These are phyloP conservation scores for Piloderma croceum DNA, from an alignment of 768 basidiomycete genomes.

Conservation along the genomic window DNA sequence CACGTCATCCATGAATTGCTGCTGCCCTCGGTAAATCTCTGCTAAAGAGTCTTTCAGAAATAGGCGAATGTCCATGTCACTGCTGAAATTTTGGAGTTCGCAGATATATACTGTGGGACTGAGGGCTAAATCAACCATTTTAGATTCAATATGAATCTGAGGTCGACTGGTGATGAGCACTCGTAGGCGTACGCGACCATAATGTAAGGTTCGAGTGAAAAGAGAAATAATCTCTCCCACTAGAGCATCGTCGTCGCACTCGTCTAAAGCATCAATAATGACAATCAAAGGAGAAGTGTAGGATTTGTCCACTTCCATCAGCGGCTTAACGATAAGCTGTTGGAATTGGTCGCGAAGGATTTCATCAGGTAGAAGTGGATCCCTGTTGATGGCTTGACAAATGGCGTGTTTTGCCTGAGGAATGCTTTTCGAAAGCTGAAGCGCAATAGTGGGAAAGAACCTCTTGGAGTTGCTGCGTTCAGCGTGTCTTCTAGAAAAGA, in stretches of 20 bases:
- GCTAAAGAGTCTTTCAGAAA: conserved; percentile 17
- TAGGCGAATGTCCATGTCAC: conserved; percentile 17
- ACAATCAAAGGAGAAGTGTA: conserved; percentile 14
- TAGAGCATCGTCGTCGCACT: conserved; percentile 21
- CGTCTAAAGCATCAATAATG: conserved; percentile 19
- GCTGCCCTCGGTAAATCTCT: conserved; percentile 10
- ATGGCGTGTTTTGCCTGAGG: conserved; percentile 20
- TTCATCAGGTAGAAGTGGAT: conserved; percentile 22
- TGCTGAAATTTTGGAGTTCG: conserved; percentile 17
- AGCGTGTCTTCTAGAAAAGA: conserved; percentile 11
- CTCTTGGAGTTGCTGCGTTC: conserved; percentile 8
- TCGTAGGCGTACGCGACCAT: too few species aligned
- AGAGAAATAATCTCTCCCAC: conserved; percentile 22
- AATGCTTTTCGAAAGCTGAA: conserved; percentile 13
- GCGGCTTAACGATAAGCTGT: conserved; percentile 19
- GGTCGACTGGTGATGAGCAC: conserved; percentile 21
- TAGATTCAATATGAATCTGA: conserved; percentile 12
- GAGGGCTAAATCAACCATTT: conserved; percentile 13
- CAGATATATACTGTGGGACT: conserved; percentile 7
- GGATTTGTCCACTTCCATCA: conserved; percentile 9
- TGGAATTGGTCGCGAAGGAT: conserved; percentile 25
- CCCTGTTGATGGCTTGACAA: conserved; percentile 17
- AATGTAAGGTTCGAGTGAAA: conserved; percentile 16
- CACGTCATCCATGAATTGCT: conserved; percentile 8
- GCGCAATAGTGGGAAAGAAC: conserved; percentile 13